Percentiles rank a stretch among this genome's conserved stretches.
Evolutionary conservation across 176 grass and related monocot genomes (phyloP).

Genomic region (Aegilops tauschii): DNA sequence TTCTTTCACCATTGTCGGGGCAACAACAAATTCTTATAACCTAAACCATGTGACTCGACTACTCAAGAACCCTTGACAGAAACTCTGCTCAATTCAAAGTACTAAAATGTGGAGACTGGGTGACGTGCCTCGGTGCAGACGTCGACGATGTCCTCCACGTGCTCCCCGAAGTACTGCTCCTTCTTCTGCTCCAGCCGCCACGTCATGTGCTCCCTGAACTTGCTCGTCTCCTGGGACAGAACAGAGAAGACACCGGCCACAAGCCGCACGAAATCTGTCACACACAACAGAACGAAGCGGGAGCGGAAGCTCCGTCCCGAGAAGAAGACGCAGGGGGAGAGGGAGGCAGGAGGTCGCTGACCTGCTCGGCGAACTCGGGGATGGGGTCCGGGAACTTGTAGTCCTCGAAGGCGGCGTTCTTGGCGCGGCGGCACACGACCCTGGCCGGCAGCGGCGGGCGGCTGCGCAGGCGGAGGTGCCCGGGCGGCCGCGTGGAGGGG

Average conservation of each 20-base stretch:
- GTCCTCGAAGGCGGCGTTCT: conserved; percentile 43
- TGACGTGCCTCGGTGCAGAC: conserved; percentile 76
- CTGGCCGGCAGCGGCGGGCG: background rate
- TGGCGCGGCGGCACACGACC: conserved; percentile 50
- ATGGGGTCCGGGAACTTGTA: conserved; percentile 94
- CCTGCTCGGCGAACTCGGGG: conserved; percentile 71
- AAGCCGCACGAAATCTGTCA: background rate
- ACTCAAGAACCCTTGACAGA: background rate
- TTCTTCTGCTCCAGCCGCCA: conserved; percentile 70
- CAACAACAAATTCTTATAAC: background rate
- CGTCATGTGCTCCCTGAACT: conserved; percentile 83
- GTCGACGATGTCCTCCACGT: conserved; percentile 69
- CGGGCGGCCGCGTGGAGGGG: background rate
- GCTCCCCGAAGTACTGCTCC: conserved; percentile 69
- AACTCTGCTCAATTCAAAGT: background rate
- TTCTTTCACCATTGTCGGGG: background rate
- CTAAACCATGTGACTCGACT: background rate
- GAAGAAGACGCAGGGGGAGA: background rate
- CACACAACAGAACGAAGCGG: background rate
- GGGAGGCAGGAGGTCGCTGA: background rate
- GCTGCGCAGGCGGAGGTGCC: conserved; percentile 9
- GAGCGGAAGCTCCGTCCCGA: background rate
- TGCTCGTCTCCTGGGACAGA: conserved; percentile 63
- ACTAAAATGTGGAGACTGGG: background rate
- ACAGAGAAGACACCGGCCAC: background rate